phyloP scores from a whole-genome alignment of 2,329 filamentous ascomycete species.

The Sphaerulina musiva region DNA sequence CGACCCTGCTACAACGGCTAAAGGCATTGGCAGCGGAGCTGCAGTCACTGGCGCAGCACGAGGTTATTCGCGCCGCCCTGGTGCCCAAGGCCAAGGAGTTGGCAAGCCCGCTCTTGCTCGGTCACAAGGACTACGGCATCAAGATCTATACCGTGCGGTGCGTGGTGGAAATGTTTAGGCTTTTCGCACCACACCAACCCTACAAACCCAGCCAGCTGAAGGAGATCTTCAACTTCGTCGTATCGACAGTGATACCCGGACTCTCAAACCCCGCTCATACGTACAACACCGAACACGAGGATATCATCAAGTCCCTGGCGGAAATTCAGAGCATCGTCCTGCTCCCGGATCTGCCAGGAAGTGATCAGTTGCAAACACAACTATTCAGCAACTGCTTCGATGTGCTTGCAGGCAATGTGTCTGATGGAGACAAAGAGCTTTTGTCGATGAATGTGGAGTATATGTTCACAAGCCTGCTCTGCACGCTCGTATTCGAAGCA shows the following conservation, averaged over 20 bases:
- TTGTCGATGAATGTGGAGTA: constrained; percentile 90
- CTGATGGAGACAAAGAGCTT: constrained; percentile 68
- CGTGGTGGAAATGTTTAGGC: constrained; percentile 82
- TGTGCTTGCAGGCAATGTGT: constrained; percentile 72
- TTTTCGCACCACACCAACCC: constrained; percentile 91
- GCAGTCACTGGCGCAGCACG: constrained; percentile 78
- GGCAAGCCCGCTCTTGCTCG: constrained; percentile 70
- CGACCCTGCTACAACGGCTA: constrained; percentile 73
- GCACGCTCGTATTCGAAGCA: constrained; percentile 80
- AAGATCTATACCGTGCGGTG: constrained; percentile 83
- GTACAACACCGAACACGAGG: constrained; percentile 89
- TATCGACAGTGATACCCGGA: constrained; percentile 74
- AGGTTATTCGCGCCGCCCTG: constrained; percentile 75
- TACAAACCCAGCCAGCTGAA: constrained; percentile 87
- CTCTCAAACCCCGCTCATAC: constrained; percentile 80
- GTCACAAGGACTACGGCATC: constrained; percentile 89
- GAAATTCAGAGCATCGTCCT: constrained; percentile 93
- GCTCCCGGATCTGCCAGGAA: constrained; percentile 76
- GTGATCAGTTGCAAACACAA: constrained; percentile 69
- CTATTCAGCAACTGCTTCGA: constrained; percentile 90
- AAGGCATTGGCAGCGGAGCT: constrained; percentile 78
- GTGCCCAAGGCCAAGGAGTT: constrained; percentile 78
- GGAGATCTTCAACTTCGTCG: constrained; percentile 90
- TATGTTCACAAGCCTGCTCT: constrained; percentile 79
- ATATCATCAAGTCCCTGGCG: constrained; percentile 78